Base-by-base conservation (phyloP, 1,284 basidiomycete genomes). In the Austropuccinia psidii region DNA sequence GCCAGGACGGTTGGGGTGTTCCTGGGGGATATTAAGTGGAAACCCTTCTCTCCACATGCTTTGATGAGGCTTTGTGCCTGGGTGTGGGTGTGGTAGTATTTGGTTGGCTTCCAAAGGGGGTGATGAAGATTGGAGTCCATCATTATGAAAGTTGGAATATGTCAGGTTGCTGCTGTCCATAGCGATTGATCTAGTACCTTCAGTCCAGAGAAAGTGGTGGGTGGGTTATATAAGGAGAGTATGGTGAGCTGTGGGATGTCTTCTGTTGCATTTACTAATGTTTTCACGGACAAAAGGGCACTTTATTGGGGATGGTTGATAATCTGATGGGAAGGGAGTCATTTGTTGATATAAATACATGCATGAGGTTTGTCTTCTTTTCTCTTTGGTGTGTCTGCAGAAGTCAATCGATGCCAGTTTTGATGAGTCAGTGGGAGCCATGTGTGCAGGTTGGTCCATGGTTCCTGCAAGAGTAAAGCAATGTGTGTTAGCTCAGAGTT, bases 111-210 rank as follows among this genome's bases (percentile, higher is more conserved):
- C 66, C 52, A 50, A n/a, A n/a, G 1, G 0, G 37, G n/a, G 19
- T 68, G 66, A 27, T 68, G 66, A 54, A 68, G 27, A 19, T 68
- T 68, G 8, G 66, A 54, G 29, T 68, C 52, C 17, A 57, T 45
- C 24, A 57, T 31, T 4, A 68, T n/a, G 50, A 68, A 24, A 21
- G 61, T 49, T 21, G 61, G 43, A 33, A 35, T 49, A 1, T 3
- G 11, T 31, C 43, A 31, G 3, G 41, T n/a, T n/a, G 24, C 19
- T n/a, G 39, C 31, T 21, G 27, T 8, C 7, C 19, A 4, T 8
- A 57, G 29, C 54, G 27, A 57, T 4, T 9, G 5, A 4, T 27
- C 6, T 24, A 57, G 54, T 29, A 7, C n/a, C n/a, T n/a, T n/a
- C n/a, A n/a, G n/a, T n/a, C n/a, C n/a, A n/a, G n/a, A n/a, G n/a